Evolutionary conservation across 2,329 filamentous ascomycete genomes (phyloP), one percentile per base, ranked within the genome.

Genomic region (Chlorencoelia australis): DNA sequence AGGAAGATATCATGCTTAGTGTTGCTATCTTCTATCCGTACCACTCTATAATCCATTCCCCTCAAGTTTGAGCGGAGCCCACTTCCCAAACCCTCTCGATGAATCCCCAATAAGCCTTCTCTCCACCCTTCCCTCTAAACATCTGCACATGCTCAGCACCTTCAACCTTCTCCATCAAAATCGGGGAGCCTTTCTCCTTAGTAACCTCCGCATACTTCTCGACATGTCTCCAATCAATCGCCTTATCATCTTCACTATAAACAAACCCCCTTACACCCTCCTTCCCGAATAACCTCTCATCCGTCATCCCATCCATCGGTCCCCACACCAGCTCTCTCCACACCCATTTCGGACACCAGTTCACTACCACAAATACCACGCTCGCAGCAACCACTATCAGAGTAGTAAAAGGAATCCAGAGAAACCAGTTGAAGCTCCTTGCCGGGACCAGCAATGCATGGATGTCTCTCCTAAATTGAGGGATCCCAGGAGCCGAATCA

Each of bases 321-420:
- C 42, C 42, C 46, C 50, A 48, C 4, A 51, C 47, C 5, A 54
- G 22, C 21, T 52, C 43, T 20, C 40, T 33, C 51, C 50, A 52
- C n/a, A 48, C 40, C 26, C 39, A 45, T 11, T 35, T 37, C 20
- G 49, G 49, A 37, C 47, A 40, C 43, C 44, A 50, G 20, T 53
- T 45, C 6, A 50, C 48, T 3, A 37, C 20, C 2, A 54, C 38
- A 27, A 40, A 45, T 2, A 48, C 39, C 5, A 47, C 32, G 3
- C 30, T 37, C 5, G 39, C 43, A 3, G 37, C 13, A 5, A 40
- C 7, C 8, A 47, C 30, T 1, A 41, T 31, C 2, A 38, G 13
- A 1, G 28, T 13, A 25, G 40, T 38, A 28, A 33, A 42, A 11
- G 46, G 43, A 7, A 51, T n/a, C 37, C 42, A 49, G 0, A 42